Percentiles rank a stretch among this genome's conserved stretches.
Evolutionary conservation across 2,329 filamentous ascomycete genomes (phyloP).

Genomic region (Cercospora sesami): DNA sequence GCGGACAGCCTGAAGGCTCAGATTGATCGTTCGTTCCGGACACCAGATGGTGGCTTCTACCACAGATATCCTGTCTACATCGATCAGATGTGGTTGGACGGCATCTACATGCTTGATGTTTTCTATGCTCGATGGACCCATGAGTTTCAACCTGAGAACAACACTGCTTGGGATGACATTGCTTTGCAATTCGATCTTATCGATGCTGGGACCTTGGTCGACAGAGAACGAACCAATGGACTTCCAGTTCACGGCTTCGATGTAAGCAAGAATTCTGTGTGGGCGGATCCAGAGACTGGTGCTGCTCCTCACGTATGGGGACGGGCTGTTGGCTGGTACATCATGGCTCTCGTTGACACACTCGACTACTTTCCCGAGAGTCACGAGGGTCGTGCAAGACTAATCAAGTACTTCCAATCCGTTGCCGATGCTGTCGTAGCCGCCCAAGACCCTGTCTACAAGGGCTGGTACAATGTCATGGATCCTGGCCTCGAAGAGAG

Average conservation of each 20-base stretch:
- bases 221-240: constrained; percentile 32
- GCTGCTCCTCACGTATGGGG: constrained; percentile 56
- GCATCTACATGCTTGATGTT: constrained; percentile 51
- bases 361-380: constrained; percentile 40
- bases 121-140: constrained; percentile 40
- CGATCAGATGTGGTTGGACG: constrained; percentile 55
- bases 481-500: constrained; percentile 43
- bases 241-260: constrained; percentile 58
- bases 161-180: constrained; percentile 24
- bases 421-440: constrained; percentile 43
- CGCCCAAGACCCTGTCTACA: constrained; percentile 38
- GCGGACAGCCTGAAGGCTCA: constrained; percentile 27
- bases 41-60: constrained; percentile 32
- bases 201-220: constrained; percentile 42
- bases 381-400: constrained; percentile 33
- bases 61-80: constrained; percentile 44
- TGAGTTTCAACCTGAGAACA: constrained; percentile 15
- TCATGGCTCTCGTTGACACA: constrained; percentile 53
- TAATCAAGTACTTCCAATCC: constrained; percentile 41
- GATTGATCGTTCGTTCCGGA: constrained; percentile 31
- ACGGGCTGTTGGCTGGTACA: constrained; percentile 56
- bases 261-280: constrained; percentile 47
- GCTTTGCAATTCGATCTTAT: constrained; percentile 49
- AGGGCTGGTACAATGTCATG: constrained; percentile 57
- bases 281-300: constrained; percentile 54